Base-by-base conservation (phyloP, 2,329 filamentous ascomycete species). In the Sarocladium brachiariae region DNA sequence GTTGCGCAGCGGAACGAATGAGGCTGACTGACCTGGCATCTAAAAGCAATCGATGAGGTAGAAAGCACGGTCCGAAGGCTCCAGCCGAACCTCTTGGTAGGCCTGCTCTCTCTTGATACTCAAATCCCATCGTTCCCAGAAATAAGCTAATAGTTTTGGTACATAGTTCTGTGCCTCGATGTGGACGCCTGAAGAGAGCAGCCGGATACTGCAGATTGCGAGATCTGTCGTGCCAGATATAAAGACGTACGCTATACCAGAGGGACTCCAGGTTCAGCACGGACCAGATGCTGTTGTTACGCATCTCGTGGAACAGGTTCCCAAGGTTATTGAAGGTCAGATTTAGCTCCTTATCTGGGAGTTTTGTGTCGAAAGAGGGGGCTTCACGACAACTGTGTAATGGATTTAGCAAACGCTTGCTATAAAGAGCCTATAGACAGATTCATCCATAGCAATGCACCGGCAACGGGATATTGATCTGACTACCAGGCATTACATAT, bases 91-190 rank as follows among this genome's bases (percentile, higher is more conserved):
- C 6, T 35, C 5, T n/a, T 35, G 21, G 63, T 63, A 50, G 54
- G 61, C 37, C 23, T n/a, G 2, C 9, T 4, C 2, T 38, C n/a
- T n/a, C n/a, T 6, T 24, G 21, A 16, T 31, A 47, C 39, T 34
- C n/a, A 51, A 18, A 24, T 41, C 33, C 33, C 14, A 5, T n/a
- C 6, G 6, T 8, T 10, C 14, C 18, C 18, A 5, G 11, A n/a
- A 6, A n/a, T 35, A 9, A 8, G 33, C 33, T 35, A 35, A 35
- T 5, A 5, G 7, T 35, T 5, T 35, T n/a, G 7, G 2, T n/a
- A 13, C 13, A 24, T 16, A 83, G 77, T 83, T 82, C 67, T 80
- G 75, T 49, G 81, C 82, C 2, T 84, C 69, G 13, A 73, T 72
- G 70, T 73, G 70, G 70, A 69, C 69, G 0, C 58, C 68, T 0